phyloP scores from a whole-genome alignment of 768 basidiomycete genomes.

The Termitomyces sp. region DNA sequence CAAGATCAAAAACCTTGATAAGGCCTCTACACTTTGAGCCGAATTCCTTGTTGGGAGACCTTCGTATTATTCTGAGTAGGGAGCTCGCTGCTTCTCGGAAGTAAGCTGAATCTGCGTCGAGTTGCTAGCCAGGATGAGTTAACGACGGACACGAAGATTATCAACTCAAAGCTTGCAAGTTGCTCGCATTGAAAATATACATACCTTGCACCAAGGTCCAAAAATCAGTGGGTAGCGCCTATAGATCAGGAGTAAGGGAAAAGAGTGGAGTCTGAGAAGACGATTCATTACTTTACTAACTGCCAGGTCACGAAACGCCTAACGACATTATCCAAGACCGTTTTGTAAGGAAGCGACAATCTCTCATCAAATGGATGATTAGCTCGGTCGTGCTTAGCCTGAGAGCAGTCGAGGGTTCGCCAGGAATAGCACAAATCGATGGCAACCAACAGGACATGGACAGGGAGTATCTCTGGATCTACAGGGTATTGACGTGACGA shows the following conservation, averaged over 20 bases:
- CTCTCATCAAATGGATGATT: slow-evolving; percentile 51
- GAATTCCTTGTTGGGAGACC: slow-evolving; percentile 50
- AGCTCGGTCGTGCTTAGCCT: slow-evolving; percentile 6
- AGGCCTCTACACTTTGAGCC: slow-evolving; percentile 37
- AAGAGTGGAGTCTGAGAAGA: background rate
- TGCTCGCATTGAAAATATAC: slow-evolving; percentile 2
- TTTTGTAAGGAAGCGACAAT: slow-evolving; percentile 51
- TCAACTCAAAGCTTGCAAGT: background rate
- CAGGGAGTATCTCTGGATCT: slow-evolving; percentile 19
- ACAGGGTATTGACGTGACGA: slow-evolving; percentile 15
- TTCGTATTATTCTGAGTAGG: slow-evolving; percentile 45
- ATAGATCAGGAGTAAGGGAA: background rate
- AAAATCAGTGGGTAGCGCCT: slow-evolving; percentile 81
- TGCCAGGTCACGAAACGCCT: slow-evolving; percentile 55
- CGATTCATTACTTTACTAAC: slow-evolving; percentile 48
- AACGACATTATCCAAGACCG: slow-evolving; percentile 48
- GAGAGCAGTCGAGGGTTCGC: slow-evolving; percentile 18
- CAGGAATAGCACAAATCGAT: slow-evolving; percentile 34
- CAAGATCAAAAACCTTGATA: slow-evolving; percentile 39
- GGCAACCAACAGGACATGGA: slow-evolving; percentile 37
- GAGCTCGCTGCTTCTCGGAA: slow-evolving; percentile 49
- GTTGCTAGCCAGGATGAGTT: slow-evolving; percentile 39
- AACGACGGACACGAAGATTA: background rate
- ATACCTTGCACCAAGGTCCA: slow-evolving; percentile 63
- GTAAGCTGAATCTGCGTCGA: slow-evolving; percentile 48